Evolutionary conservation across 768 basidiomycete genomes (phyloP).

Genomic region (Tylopilus plumbeoviolaceoides): DNA sequence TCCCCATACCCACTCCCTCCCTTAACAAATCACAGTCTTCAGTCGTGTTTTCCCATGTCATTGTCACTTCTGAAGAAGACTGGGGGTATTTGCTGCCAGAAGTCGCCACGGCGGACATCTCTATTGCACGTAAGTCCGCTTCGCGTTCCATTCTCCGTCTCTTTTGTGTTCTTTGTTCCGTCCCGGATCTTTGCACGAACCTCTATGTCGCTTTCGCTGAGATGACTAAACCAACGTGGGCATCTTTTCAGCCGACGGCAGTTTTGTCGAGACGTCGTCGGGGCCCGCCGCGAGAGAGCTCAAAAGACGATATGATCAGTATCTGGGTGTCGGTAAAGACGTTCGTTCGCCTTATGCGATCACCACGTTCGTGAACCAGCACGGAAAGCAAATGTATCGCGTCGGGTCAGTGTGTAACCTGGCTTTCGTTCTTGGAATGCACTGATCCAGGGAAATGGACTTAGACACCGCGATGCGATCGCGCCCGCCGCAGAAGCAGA

Average conservation of each 20-base stretch:
- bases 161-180: not conserved
- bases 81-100: slow-evolving; percentile 46
- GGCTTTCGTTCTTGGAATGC: too few species aligned
- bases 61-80: slow-evolving; percentile 32
- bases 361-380: too few species aligned
- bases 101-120: slow-evolving; percentile 52
- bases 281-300: slow-evolving; percentile 72
- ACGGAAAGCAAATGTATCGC: too few species aligned
- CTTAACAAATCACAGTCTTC: slow-evolving; percentile 38
- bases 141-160: slow-evolving; percentile 6
- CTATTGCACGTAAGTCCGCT: slow-evolving; percentile 50
- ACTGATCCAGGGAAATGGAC: too few species aligned
- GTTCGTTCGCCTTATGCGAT: slow-evolving; percentile 75
- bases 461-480: too few species aligned
- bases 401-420: too few species aligned
- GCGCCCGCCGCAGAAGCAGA: too few species aligned
- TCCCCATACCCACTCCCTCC: slow-evolving; percentile 39
- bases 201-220: not conserved
- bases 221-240: slow-evolving; percentile 3
- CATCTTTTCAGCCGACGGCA: slow-evolving; percentile 57
- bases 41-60: slow-evolving; percentile 43
- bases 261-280: slow-evolving; percentile 77
- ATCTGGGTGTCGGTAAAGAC: slow-evolving; percentile 59
- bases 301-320: slow-evolving; percentile 71
- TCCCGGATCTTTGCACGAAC: slow-evolving; percentile 6